Evolutionary conservation across 176 grass and related monocot genomes (phyloP).

Genomic region (sorghum (Sorghum bicolor)): DNA sequence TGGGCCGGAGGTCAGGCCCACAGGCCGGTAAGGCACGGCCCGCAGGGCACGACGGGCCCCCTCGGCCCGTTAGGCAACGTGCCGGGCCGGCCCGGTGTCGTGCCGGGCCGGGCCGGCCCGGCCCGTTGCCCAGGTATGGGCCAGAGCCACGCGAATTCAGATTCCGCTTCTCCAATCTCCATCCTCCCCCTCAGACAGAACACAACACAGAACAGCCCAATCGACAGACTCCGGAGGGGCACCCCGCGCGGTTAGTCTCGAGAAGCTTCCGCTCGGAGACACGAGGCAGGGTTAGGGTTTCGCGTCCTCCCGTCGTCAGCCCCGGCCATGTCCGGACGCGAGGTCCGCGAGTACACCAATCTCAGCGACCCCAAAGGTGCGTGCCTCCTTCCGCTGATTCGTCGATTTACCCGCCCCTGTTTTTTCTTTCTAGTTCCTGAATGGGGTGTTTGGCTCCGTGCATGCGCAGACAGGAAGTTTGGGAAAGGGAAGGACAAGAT

Average conservation of each 20-base stretch:
- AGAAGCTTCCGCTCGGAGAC: constrained; percentile 10
- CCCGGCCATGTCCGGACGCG: constrained; percentile 72
- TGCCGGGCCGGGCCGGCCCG: no score
- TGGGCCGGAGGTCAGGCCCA: no score
- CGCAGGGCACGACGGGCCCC: no score
- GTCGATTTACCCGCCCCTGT: background rate
- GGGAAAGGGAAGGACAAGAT: constrained; percentile 98
- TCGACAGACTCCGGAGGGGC: no score
- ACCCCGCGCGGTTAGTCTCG: background rate
- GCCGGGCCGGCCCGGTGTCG: no score
- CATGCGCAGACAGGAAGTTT: constrained; percentile 70
- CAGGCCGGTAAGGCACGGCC: no score
- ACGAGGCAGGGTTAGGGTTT: constrained; percentile 26
- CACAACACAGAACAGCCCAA: background rate
- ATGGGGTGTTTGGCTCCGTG: background rate
- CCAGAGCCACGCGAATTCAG: no score
- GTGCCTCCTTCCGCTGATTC: background rate
- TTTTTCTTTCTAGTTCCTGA: background rate
- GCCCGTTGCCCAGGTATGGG: no score
- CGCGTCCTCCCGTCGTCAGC: background rate
- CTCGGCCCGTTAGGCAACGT: no score
- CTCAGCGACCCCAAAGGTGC: constrained; percentile 98
- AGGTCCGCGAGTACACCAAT: constrained; percentile 98
- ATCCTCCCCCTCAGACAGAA: background rate
- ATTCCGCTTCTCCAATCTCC: background rate